phyloP scores from a whole-genome alignment of 352 stramenopile genomes.

The Phytopythium oedochilum region DNA sequence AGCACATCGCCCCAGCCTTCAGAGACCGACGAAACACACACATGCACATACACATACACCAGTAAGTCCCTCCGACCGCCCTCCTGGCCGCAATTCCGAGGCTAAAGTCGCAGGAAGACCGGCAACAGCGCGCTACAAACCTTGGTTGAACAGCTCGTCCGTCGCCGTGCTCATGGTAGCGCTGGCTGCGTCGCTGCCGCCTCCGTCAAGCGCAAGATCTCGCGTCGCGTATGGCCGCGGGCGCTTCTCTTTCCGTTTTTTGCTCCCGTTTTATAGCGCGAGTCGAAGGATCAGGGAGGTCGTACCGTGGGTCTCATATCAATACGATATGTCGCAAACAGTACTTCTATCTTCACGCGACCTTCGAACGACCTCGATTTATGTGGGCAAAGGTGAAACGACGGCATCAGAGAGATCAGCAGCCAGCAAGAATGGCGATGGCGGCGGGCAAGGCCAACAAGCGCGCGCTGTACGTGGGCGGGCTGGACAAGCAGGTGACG shows the following conservation, averaged over 20 bases:
- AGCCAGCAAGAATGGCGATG: neutral
- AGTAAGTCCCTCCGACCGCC: neutral
- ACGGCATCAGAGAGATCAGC: neutral
- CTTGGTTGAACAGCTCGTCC: constrained; percentile 84
- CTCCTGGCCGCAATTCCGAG: constrained; percentile 1
- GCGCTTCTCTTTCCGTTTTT: neutral
- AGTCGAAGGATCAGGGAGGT: neutral
- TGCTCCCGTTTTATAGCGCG: constrained; percentile 1
- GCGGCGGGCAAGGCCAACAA: constrained; percentile 41
- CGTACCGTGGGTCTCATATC: neutral
- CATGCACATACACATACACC: neutral
- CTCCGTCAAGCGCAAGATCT: constrained; percentile 1
- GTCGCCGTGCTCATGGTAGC: constrained; percentile 72
- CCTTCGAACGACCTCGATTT: neutral
- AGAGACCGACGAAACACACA: neutral
- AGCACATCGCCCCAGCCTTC: constrained; percentile 93
- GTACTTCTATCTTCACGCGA: neutral
- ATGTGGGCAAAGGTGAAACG: neutral
- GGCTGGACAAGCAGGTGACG: constrained; percentile 85
- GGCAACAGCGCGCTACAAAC: constrained; percentile 17
- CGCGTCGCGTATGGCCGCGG: no score
- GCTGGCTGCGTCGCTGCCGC: constrained; percentile 2
- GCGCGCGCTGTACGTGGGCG: constrained; percentile 87
- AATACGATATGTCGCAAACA: neutral
- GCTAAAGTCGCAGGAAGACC: neutral